Base-by-base conservation (phyloP, 164 flowering plant genomes). In the Aristolochia fimbriata region DNA sequence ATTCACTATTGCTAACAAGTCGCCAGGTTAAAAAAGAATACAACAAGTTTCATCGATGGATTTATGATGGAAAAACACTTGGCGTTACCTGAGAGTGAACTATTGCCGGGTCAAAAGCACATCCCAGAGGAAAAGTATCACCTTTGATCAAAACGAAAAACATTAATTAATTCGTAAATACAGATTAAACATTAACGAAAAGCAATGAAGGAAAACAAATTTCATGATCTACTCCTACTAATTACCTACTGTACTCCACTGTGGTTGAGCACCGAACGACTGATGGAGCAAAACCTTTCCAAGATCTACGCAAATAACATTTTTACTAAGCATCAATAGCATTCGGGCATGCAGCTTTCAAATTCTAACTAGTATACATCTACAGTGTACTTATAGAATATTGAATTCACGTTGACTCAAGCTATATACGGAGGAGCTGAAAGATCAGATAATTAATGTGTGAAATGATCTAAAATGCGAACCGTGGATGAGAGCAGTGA, bases 51-150 rank as follows among this genome's bases (percentile, higher is more conserved):
- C 20, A n/a, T 17, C 30, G 7, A n/a, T 17, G 16, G 7, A n/a
- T 37, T 3, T 3, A 37, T 37, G 43, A 10, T 37, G 43, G 16
- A 49, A 15, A 20, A 49, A 10, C 1, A 57, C 5, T 57, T 0
- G 21, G 21, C 11, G 10, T n/a, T 46, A 85, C 88, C 92, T 86
- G 78, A 73, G 76, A 70, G 66, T 87, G 89, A 55, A 87, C 80
- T 37, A 75, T 81, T 22, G 88, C 68, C 56, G 79, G 77, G 31
- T 85, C 82, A 46, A 81, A 87, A n/a, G 88, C 84, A 58, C 96
- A 87, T 1, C 96, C 96, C 25, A 88, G 72, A 16, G 96, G 96
- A 58, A 62, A 82, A 16, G 86, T 85, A 53, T 88, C 95, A 16
- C 91, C 91, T 80, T 22, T 23, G n/a, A n/a, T 5, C 30, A 24